Evolutionary conservation across 148 eudicot genomes (phyloP).

Genomic region (Limonium bicolor): DNA sequence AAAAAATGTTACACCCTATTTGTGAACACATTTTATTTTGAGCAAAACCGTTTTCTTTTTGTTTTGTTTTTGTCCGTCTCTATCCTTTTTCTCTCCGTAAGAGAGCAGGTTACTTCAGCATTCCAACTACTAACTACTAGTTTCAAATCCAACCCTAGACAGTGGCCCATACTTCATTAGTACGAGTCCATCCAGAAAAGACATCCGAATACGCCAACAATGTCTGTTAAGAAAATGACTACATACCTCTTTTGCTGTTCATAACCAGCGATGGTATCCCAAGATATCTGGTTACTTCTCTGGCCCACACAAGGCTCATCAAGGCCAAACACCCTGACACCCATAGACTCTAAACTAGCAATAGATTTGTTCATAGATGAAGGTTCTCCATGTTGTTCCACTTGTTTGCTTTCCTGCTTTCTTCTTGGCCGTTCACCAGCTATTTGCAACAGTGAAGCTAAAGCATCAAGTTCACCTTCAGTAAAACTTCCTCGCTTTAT

Average conservation of each 20-base stretch:
- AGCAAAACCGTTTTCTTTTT: no score
- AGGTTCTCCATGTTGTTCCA: constrained; percentile 21
- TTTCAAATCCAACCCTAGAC: no score
- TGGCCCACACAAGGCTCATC: constrained; percentile 23
- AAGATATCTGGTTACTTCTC: constrained; percentile 44
- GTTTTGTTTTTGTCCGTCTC: no score
- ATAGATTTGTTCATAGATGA: constrained; percentile 53
- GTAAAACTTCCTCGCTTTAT: constrained; percentile 68
- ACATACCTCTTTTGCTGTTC: constrained; percentile 72
- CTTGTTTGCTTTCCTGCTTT: constrained; percentile 21
- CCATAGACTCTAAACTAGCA: constrained; percentile 78
- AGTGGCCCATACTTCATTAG: no score
- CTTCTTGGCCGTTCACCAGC: constrained; percentile 43
- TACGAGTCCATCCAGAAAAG: no score
- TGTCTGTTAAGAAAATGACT: neutral
- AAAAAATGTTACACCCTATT: no score
- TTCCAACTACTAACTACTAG: no score
- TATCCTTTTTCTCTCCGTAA: no score
- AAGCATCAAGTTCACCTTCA: constrained; percentile 73
- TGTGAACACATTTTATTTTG: no score
- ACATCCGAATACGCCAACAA: no score
- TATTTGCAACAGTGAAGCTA: constrained; percentile 53
- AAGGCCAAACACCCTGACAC: constrained; percentile 77
- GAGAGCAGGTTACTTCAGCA: no score
- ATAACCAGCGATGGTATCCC: constrained; percentile 99